phyloP scores from a whole-genome alignment of 2,329 filamentous ascomycete species.

The Trichoderma brevicompactum region DNA sequence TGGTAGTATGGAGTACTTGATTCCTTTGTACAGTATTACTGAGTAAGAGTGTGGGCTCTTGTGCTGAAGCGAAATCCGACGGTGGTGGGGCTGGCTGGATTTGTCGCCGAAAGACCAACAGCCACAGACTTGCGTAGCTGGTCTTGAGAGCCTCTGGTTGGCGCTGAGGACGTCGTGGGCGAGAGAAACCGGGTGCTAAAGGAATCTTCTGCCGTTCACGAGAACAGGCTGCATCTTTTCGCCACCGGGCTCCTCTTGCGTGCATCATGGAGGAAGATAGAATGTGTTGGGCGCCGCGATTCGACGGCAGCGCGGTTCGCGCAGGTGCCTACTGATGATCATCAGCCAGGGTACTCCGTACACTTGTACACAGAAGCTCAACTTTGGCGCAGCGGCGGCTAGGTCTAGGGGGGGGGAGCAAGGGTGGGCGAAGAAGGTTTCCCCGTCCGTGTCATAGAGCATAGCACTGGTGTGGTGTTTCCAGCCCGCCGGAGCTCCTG shows the following conservation, averaged over 20 bases:
- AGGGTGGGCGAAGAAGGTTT: slow-evolving; percentile 15
- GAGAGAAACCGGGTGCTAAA: slow-evolving; percentile 2
- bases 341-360: slow-evolving; percentile 6
- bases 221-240: background rate
- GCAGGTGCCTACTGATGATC: slow-evolving; percentile 7
- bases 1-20: background rate
- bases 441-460: slow-evolving; percentile 4
- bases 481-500: slow-evolving; percentile 14
- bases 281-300: background rate
- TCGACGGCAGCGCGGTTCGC: slow-evolving; percentile 5
- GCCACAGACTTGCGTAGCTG: background rate
- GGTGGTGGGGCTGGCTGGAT: slow-evolving; percentile 27
- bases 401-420: background rate
- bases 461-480: background rate
- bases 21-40: slow-evolving; percentile 3
- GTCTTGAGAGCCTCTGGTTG: slow-evolving; percentile 9
- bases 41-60: slow-evolving; percentile 2
- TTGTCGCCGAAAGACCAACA: slow-evolving; percentile 17
- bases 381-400: slow-evolving; percentile 19
- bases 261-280: background rate
- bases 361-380: background rate
- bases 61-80: slow-evolving; percentile 26
- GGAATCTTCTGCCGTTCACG: slow-evolving; percentile 4
- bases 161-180: background rate
- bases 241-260: slow-evolving; percentile 5